phyloP scores from a whole-genome alignment of 1,284 basidiomycete genomes.

The Ceratobasidium sp. region DNA sequence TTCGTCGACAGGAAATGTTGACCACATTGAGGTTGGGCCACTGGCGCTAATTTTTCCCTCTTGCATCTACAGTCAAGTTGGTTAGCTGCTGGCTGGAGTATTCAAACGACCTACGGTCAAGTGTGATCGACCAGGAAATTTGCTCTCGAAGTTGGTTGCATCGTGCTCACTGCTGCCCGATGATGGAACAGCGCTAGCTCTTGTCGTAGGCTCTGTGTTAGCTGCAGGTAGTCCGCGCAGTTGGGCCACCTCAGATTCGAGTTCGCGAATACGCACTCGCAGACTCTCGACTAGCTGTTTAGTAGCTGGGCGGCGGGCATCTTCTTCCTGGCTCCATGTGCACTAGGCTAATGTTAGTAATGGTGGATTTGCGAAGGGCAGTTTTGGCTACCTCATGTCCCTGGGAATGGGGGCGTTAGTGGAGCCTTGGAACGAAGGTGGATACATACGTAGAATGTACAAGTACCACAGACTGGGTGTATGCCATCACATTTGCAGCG shows the following conservation, averaged over 20 bases:
- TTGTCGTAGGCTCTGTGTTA: neutral
- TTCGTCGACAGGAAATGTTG: conserved; percentile 11
- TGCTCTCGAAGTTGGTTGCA: neutral
- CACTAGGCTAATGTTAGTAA: conserved; percentile 1
- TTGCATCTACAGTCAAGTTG: neutral
- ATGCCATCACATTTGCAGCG: conserved; percentile 47
- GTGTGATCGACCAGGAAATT: conserved; percentile 2
- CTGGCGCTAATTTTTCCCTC: conserved; percentile 24
- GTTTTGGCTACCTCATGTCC: conserved; percentile 17
- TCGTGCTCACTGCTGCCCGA: neutral
- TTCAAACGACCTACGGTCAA: neutral
- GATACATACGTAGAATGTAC: conserved; percentile 42
- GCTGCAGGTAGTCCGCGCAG: neutral
- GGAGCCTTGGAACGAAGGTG: neutral
- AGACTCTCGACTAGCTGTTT: conserved; percentile 30
- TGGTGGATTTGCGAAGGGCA: neutral
- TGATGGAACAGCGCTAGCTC: neutral
- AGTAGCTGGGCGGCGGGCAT: conserved; percentile 24
- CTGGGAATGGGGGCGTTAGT: neutral
- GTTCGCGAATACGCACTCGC: conserved; percentile 24
- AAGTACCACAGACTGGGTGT: conserved; percentile 46
- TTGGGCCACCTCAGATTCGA: conserved; percentile 14
- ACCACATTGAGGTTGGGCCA: conserved; percentile 34
- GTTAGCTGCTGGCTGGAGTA: neutral
- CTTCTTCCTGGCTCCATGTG: conserved; percentile 34